Percentiles rank a stretch among this genome's conserved stretches.
Conservation (phyloP, 1,139 yeast genomes). For the Geotrichum australiense region DNA sequence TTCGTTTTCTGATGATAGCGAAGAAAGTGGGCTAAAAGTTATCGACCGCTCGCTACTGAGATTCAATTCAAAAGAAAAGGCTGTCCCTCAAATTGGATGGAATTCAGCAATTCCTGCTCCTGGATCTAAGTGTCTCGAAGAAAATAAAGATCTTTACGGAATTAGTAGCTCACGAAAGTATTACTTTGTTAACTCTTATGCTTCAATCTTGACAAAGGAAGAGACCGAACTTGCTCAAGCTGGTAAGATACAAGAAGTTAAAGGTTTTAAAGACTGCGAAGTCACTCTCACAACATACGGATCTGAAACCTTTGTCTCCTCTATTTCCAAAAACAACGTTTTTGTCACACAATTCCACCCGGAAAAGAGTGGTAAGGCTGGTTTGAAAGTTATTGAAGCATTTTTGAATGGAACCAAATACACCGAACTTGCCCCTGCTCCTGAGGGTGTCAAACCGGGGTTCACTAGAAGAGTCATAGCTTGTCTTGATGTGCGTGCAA, state of each 20-base stretch:
- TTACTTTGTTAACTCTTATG: slow-evolving; percentile 93
- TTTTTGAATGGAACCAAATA: slow-evolving; percentile 49
- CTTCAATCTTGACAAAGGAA: slow-evolving; percentile 50
- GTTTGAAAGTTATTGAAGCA: slow-evolving; percentile 63
- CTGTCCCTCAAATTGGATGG: slow-evolving; percentile 98
- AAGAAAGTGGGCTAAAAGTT: slow-evolving; percentile 50
- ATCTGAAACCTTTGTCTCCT: slow-evolving; percentile 76
- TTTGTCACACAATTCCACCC: slow-evolving; percentile 98
- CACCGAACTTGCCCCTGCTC: slow-evolving; percentile 9
- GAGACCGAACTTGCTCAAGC: slow-evolving; percentile 12
- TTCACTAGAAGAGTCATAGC: slow-evolving; percentile 88
- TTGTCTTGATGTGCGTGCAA: slow-evolving; percentile 91
- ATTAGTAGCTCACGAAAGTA: slow-evolving; percentile 62
- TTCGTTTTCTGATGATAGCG: background rate
- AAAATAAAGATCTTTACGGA: slow-evolving; percentile 45
- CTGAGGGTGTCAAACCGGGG: slow-evolving; percentile 39
- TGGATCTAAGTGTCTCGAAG: slow-evolving; percentile 13
- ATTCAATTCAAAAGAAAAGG: slow-evolving; percentile 57
- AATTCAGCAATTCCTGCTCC: slow-evolving; percentile 39
- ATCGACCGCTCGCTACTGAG: slow-evolving; percentile 50
- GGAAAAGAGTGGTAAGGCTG: slow-evolving; percentile 90
- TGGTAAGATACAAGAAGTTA: slow-evolving; percentile 24
- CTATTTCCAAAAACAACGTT: slow-evolving; percentile 63
- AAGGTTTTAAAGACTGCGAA: slow-evolving; percentile 60
- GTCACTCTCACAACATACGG: slow-evolving; percentile 71